Evolutionary conservation across 2,329 filamentous ascomycete genomes (phyloP).

Genomic region (Nannizzia gypsea): DNA sequence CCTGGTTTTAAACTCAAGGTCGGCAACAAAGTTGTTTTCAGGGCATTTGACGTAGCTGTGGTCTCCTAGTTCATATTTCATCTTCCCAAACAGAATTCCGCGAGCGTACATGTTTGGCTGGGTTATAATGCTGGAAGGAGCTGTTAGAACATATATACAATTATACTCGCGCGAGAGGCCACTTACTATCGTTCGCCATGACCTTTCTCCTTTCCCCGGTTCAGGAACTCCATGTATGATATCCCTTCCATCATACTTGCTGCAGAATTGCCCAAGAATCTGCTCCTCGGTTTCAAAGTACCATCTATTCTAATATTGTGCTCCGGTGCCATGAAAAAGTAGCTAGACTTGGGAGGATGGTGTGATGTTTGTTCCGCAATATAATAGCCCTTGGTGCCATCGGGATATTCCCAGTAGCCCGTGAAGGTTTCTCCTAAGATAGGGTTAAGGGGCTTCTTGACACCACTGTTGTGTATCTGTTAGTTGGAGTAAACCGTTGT

Average conservation of each 20-base stretch:
- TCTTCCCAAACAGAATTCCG: slow-evolving; percentile 93
- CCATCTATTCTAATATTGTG: slow-evolving; percentile 93
- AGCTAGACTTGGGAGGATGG: slow-evolving; percentile 95
- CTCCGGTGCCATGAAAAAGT: slow-evolving; percentile 95
- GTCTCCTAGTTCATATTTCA: slow-evolving; percentile 98
- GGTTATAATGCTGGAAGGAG: slow-evolving; percentile 59
- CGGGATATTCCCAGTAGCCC: slow-evolving; percentile 86
- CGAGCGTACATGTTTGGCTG: slow-evolving; percentile 99
- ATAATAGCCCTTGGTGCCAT: slow-evolving; percentile 81
- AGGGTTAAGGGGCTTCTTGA: slow-evolving; percentile 96
- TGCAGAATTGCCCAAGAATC: slow-evolving; percentile 91
- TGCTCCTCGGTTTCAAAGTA: slow-evolving; percentile 85
- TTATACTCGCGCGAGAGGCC: not conserved
- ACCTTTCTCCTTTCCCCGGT: slow-evolving; percentile 52
- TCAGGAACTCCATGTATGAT: slow-evolving; percentile 70
- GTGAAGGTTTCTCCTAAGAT: slow-evolving; percentile 91
- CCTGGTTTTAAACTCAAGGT: slow-evolving; percentile 97
- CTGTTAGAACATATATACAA: not conserved
- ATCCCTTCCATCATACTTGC: slow-evolving; percentile 98
- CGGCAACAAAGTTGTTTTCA: slow-evolving; percentile 71
- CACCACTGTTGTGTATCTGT: slow-evolving; percentile 51
- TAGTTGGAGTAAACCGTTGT: not conserved
- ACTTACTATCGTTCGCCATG: slow-evolving; percentile 78
- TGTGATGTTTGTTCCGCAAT: slow-evolving; percentile 96
- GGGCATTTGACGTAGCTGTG: slow-evolving; percentile 88